Evolutionary conservation across 169 alveolate genomes (phyloP).

Genomic region (Plasmodium gonderi): DNA sequence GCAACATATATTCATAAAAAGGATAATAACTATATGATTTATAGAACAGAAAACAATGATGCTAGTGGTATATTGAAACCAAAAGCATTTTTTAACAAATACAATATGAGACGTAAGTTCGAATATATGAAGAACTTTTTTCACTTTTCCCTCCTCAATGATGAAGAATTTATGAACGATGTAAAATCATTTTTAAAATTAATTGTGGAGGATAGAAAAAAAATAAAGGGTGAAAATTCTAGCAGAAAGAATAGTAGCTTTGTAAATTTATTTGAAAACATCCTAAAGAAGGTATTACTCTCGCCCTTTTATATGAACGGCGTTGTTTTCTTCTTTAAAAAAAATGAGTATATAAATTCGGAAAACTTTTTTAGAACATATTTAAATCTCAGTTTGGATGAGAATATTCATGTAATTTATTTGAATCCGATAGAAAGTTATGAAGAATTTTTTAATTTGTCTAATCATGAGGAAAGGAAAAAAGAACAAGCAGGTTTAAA

Average conservation of each 20-base stretch:
- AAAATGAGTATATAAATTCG: slow-evolving; percentile 57
- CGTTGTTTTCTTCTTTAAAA: slow-evolving; percentile 56
- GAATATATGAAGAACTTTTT: slow-evolving; percentile 44
- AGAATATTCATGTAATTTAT: slow-evolving; percentile 25
- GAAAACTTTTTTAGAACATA: slow-evolving; percentile 16
- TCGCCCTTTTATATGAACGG: slow-evolving; percentile 48
- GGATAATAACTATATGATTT: neutral
- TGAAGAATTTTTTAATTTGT: slow-evolving; percentile 10
- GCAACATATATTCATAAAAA: slow-evolving; percentile 12
- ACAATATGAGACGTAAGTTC: slow-evolving; percentile 29
- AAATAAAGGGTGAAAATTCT: slow-evolving; percentile 35
- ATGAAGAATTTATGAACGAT: slow-evolving; percentile 38
- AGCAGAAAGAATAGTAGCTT: slow-evolving; percentile 29
- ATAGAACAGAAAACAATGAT: slow-evolving; percentile 1
- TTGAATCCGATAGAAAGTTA: slow-evolving; percentile 44
- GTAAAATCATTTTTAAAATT: slow-evolving; percentile 31
- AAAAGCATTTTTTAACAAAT: slow-evolving; percentile 53
- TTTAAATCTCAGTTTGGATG: slow-evolving; percentile 13
- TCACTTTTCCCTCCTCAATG: slow-evolving; percentile 49
- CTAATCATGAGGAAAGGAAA: neutral
- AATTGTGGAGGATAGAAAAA: slow-evolving; percentile 17
- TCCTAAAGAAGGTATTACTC: slow-evolving; percentile 28
- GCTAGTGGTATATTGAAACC: neutral
- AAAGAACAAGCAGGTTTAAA: neutral
- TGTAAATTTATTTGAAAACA: slow-evolving; percentile 15